Conservation (phyloP, 2,329 filamentous ascomycete genomes). For the Aspergillus ruber region DNA sequence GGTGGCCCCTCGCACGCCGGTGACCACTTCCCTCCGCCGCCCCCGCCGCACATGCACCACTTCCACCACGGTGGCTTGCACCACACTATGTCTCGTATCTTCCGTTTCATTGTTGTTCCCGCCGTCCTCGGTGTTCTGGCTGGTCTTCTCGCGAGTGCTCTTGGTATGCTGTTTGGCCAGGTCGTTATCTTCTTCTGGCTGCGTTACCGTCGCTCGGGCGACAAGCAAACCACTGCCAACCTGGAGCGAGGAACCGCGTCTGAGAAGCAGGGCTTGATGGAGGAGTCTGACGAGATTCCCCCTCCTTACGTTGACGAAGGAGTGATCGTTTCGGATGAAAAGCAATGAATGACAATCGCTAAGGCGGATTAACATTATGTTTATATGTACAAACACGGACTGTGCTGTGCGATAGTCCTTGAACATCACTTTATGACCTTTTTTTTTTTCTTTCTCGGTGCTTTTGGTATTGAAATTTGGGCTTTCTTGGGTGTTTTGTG, state of each 20-base stretch:
- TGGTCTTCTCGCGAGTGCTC: constrained; percentile 38
- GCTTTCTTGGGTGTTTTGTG: background rate
- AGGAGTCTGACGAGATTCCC: constrained; percentile 26
- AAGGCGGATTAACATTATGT: background rate
- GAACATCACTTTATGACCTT: background rate
- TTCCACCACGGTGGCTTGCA: constrained; percentile 30
- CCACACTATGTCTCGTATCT: constrained; percentile 33
- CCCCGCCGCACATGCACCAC: constrained; percentile 25
- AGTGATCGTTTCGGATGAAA: constrained; percentile 20
- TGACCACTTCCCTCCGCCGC: constrained; percentile 10
- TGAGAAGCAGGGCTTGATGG: constrained; percentile 40
- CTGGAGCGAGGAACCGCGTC: constrained; percentile 30
- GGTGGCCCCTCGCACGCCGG: background rate
- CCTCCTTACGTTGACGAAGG: constrained; percentile 33
- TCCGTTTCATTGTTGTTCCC: constrained; percentile 41
- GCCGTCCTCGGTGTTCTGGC: constrained; percentile 41
- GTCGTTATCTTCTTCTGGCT: constrained; percentile 41
- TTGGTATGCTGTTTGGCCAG: constrained; percentile 45
- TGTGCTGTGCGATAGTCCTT: background rate
- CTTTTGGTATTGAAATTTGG: background rate
- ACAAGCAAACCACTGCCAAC: constrained; percentile 19
- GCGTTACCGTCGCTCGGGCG: constrained; percentile 29
- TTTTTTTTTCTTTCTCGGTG: background rate
- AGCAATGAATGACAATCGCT: constrained; percentile 20
- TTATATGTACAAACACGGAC: background rate